A percentile compares a stretch with the other conserved stretches of the same genome.
These are phyloP conservation scores for Galerina sulciceps DNA, from an alignment of 768 basidiomycete species.

Conservation along the genomic window DNA sequence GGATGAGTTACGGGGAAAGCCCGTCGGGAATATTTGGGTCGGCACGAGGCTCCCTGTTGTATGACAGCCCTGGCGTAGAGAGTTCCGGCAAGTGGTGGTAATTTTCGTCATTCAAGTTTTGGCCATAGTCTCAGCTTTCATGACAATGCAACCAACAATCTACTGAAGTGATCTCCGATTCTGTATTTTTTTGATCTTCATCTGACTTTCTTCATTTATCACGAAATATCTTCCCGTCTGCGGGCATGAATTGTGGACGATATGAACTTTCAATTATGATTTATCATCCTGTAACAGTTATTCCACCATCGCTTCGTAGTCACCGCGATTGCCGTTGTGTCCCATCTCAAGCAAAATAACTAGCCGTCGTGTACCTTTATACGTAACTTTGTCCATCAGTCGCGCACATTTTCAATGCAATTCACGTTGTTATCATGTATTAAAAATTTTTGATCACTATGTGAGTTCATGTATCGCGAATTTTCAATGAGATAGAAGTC, in stretches of 20 bases:
- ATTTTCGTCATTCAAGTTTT: slow-evolving; percentile 9
- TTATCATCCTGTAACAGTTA: neutral
- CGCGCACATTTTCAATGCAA: slow-evolving; percentile 1
- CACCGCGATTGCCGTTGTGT: neutral
- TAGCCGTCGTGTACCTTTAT: neutral
- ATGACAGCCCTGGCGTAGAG: slow-evolving; percentile 70
- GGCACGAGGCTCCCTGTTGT: slow-evolving; percentile 56
- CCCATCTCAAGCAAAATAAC: no score
- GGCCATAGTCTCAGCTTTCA: slow-evolving; percentile 11
- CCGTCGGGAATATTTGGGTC: slow-evolving; percentile 72
- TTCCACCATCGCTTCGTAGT: neutral
- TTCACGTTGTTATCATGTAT: slow-evolving; percentile 1
- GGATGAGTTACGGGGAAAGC: slow-evolving; percentile 54
- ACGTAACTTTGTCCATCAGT: neutral
- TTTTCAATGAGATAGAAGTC: no score
- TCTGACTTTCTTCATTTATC: neutral
- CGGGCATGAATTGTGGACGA: slow-evolving; percentile 5
- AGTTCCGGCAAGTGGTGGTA: slow-evolving; percentile 32
- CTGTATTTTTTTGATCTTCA: slow-evolving; percentile 12
- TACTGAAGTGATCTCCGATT: slow-evolving; percentile 14
- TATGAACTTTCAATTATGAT: neutral
- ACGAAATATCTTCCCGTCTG: neutral
- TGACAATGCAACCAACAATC: slow-evolving; percentile 19
- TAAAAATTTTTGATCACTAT: neutral
- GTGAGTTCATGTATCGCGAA: no score